Base-by-base conservation (phyloP, 805 yeast species). In the Saturnispora quitensis region DNA sequence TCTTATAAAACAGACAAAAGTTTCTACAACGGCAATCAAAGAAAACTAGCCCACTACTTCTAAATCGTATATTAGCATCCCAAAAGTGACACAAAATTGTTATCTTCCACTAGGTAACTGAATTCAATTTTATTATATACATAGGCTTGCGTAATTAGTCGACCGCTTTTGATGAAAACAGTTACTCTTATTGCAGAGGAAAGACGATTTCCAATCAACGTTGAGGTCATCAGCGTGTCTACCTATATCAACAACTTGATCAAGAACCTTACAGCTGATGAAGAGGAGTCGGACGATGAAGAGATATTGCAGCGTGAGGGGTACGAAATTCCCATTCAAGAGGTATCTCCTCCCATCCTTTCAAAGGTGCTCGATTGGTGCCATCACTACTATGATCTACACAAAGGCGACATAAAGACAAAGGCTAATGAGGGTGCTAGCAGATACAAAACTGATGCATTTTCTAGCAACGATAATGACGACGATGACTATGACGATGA, bases 221-320 rank as follows among this genome's bases (percentile, higher is more conserved):
- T 76, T 54, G 78, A 79, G 58, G 86, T 86, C 17, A 91, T 93
- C 13, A 89, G 84, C 63, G 82, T 88, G 64, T 85, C 93, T 12
- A 73, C 84, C 34, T 74, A 88, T 57, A 77, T 89, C 63, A 86
- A 84, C 68, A 85, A 89, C 68, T 81, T 89, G 83, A 72, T 89
- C 56, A 82, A 78, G 53, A 95, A 87, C 69, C 73, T 77, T 20
- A 48, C 52, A 17, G 56, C 58, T 27, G 55, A 52, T 20, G 54
- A 51, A 6, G 38, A 34, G 18, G 49, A 40, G 9, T 28, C 44
- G 3, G 47, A 45, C 18, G 43, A 40, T 8, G 48, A 44, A 13
- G 51, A 43, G 6, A 10, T 9, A 38, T 5, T 8, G 6, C 20
- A 17, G 22, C 5, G 24, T 13, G 56, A 53, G 8, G 31, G 20